A percentile compares a stretch with the other conserved stretches of the same genome.
phyloP scores from a whole-genome alignment of 2,329 filamentous ascomycete species.

The Trichophaea hybrida region DNA sequence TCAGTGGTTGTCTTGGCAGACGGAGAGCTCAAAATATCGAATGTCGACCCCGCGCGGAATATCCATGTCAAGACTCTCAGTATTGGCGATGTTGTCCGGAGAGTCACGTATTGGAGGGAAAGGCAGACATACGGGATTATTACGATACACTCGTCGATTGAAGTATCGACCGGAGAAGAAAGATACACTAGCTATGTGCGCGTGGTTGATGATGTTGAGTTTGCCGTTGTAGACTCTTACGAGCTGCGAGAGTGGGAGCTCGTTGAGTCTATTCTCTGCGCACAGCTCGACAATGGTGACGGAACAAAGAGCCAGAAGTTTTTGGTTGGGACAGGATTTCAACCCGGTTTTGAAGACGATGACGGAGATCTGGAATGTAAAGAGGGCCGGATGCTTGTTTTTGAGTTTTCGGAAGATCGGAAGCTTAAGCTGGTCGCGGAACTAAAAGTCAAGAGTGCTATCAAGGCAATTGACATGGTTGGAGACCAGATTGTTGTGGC shows the following conservation, averaged over 20 bases:
- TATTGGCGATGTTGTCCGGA: slow-evolving; percentile 67
- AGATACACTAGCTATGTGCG: slow-evolving; percentile 65
- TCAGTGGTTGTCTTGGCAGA: slow-evolving; percentile 70
- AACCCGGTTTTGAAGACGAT: slow-evolving; percentile 44
- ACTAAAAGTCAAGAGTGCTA: slow-evolving; percentile 60
- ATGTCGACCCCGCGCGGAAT: slow-evolving; percentile 68
- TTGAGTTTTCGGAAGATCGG: slow-evolving; percentile 65
- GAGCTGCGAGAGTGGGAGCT: slow-evolving; percentile 54
- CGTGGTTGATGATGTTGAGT: slow-evolving; percentile 79
- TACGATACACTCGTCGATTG: slow-evolving; percentile 57
- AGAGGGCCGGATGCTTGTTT: slow-evolving; percentile 67
- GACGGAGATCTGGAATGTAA: slow-evolving; percentile 33
- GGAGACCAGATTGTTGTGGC: slow-evolving; percentile 68
- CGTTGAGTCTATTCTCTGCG: slow-evolving; percentile 69
- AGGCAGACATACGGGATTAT: slow-evolving; percentile 76
- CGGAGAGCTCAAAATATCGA: slow-evolving; percentile 59
- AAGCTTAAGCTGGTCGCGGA: slow-evolving; percentile 58
- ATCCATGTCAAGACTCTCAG: slow-evolving; percentile 75
- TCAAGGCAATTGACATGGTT: slow-evolving; percentile 61
- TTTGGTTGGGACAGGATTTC: slow-evolving; percentile 74
- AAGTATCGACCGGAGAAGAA: slow-evolving; percentile 48
- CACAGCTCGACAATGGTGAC: slow-evolving; percentile 48
- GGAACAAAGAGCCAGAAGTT: slow-evolving; percentile 56
- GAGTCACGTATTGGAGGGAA: slow-evolving; percentile 68
- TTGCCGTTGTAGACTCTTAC: slow-evolving; percentile 61